Percentiles rank a stretch among this genome's conserved stretches.
phyloP scores from a whole-genome alignment of 2,329 filamentous ascomycete genomes.

The Fusarium domesticum region DNA sequence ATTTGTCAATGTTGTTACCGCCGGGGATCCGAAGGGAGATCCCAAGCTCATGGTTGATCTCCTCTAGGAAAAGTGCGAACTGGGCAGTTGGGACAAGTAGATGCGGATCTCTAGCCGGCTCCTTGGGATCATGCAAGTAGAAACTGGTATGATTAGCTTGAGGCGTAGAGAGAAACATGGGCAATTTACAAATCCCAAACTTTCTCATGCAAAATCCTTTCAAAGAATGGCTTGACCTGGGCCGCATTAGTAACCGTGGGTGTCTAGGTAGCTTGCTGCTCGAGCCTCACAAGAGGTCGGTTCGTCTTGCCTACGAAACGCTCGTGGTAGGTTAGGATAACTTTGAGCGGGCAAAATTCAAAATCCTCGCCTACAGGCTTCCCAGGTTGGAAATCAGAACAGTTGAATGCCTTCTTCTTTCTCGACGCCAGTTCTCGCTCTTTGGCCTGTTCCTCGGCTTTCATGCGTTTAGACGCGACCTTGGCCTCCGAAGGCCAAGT shows the following conservation, averaged over 20 bases:
- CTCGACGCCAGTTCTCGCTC: slow-evolving; percentile 6
- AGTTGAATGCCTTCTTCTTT: slow-evolving; percentile 22
- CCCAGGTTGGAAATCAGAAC: slow-evolving; percentile 23
- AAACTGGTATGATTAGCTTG: slow-evolving; percentile 48
- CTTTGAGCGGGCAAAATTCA: slow-evolving; percentile 49
- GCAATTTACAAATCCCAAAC: slow-evolving; percentile 72
- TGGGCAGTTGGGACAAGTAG: slow-evolving; percentile 67
- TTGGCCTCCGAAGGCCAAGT: not conserved
- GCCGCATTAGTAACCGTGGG: slow-evolving; percentile 10
- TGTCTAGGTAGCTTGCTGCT: not conserved
- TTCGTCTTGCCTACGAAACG: slow-evolving; percentile 56
- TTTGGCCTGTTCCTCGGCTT: slow-evolving; percentile 4
- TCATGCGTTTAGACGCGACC: not conserved
- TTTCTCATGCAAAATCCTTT: slow-evolving; percentile 55
- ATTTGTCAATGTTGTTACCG: slow-evolving; percentile 49
- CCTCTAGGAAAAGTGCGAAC: slow-evolving; percentile 59
- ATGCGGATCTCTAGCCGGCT: slow-evolving; percentile 49
- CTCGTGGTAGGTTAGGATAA: slow-evolving; percentile 57
- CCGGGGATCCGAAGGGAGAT: slow-evolving; percentile 57
- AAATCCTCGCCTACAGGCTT: slow-evolving; percentile 26
- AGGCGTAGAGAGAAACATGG: not conserved
- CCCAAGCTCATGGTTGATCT: slow-evolving; percentile 59
- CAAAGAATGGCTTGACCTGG: slow-evolving; percentile 52
- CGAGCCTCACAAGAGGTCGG: slow-evolving; percentile 42
- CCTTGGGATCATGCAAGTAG: slow-evolving; percentile 58